Percentiles rank a stretch among this genome's conserved stretches.
Evolutionary conservation across 805 yeast species (phyloP).

Genomic region (Lipomyces sp.): DNA sequence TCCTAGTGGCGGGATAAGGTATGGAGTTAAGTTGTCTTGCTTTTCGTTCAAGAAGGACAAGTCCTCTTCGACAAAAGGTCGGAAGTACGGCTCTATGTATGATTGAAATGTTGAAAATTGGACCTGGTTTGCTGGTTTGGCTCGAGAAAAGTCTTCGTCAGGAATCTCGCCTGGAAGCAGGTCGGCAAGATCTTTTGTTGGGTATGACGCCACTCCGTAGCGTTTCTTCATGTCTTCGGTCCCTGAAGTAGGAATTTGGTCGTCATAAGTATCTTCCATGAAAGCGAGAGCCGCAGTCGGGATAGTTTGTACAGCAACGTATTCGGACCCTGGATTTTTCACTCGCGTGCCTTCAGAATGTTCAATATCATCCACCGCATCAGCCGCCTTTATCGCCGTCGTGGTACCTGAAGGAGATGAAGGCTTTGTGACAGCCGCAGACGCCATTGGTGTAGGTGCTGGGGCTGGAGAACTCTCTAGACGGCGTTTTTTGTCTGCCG

Average conservation of each 20-base stretch:
- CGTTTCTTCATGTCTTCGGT: conserved; percentile 73
- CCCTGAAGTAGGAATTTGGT: conserved; percentile 60
- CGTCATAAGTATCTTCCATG: conserved; percentile 20
- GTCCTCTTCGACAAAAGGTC: conserved; percentile 81
- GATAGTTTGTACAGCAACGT: conserved; percentile 33
- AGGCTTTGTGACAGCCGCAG: neutral
- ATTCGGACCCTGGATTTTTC: conserved; percentile 35
- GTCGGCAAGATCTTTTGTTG: conserved; percentile 72
- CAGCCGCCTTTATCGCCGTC: neutral
- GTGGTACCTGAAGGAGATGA: neutral
- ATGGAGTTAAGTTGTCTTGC: conserved; percentile 52
- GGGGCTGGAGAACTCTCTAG: conserved; percentile 1
- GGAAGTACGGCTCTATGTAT: conserved; percentile 82
- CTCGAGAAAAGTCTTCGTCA: conserved; percentile 78
- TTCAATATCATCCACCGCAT: neutral
- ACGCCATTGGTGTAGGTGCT: neutral
- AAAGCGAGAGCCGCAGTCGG: conserved; percentile 34
- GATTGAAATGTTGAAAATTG: conserved; percentile 87
- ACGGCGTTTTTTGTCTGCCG: conserved; percentile 6
- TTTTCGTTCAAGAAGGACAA: conserved; percentile 67
- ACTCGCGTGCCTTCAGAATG: neutral
- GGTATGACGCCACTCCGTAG: conserved; percentile 90
- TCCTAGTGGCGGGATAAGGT: conserved; percentile 80
- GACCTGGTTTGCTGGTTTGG: conserved; percentile 87
- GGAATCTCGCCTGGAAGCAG: conserved; percentile 89